phyloP scores from a whole-genome alignment of 129 eudicot species.

The Arctium minus region DNA sequence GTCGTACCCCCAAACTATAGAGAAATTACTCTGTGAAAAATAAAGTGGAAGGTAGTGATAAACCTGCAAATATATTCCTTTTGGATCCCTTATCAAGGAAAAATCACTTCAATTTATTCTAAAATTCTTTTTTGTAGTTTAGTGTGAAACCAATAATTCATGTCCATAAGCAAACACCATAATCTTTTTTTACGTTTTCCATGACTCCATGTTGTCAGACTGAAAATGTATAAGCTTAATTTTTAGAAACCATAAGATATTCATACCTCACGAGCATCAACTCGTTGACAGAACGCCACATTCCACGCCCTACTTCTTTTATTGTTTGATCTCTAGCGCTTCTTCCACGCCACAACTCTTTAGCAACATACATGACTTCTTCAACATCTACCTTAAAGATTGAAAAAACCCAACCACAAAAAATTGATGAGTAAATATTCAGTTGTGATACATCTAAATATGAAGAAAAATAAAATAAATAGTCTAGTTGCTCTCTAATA shows the following conservation, averaged over 20 bases:
- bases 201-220: neutral
- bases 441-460: neutral
- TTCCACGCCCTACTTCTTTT: slow-evolving; percentile 90
- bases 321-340: slow-evolving; percentile 80
- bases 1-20: no score
- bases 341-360: slow-evolving; percentile 98
- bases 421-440: neutral
- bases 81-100: neutral
- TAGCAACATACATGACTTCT: slow-evolving; percentile 83
- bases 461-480: neutral
- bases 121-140: neutral
- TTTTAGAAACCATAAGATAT: slow-evolving; percentile 2
- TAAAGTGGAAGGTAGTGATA: no score
- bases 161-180: slow-evolving; percentile 6
- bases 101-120: neutral
- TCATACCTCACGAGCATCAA: slow-evolving; percentile 86
- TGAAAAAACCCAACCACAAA: neutral
- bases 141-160: neutral
- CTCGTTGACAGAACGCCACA: slow-evolving; percentile 97
- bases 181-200: neutral
- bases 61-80: no score
- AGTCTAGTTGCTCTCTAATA: neutral
- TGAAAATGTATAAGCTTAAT: neutral
- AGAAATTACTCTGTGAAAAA: no score
- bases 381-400: slow-evolving; percentile 79